phyloP scores from a whole-genome alignment of 108 stramenopile genomes.

The Schizochytrium sp. region DNA sequence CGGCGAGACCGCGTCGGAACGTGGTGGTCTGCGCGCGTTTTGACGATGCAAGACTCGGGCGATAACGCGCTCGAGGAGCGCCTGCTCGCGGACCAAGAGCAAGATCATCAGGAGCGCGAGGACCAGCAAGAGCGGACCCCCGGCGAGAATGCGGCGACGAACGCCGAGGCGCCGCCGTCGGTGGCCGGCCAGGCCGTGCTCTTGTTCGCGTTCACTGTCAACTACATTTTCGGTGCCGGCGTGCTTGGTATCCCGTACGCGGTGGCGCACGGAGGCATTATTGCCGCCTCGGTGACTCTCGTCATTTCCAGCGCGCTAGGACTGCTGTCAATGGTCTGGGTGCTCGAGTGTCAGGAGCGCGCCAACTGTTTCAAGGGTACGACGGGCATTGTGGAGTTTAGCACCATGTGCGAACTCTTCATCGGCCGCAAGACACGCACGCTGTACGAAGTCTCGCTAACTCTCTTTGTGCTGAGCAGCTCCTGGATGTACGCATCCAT shows the following conservation, averaged over 20 bases:
- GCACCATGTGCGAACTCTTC: neutral
- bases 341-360: neutral
- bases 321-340: neutral
- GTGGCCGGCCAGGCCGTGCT: neutral
- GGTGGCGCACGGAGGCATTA: neutral
- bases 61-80: neutral
- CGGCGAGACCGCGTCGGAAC: no score
- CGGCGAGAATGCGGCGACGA: neutral
- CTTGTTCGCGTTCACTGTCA: neutral
- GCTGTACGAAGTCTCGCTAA: neutral
- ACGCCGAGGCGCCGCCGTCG: neutral
- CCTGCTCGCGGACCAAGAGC: neutral
- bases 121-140: neutral
- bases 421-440: neutral
- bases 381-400: neutral
- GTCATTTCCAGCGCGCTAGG: slow-evolving; percentile 7
- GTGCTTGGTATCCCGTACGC: slow-evolving; percentile 9
- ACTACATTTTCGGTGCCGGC: slow-evolving; percentile 3
- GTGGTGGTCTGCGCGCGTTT: no score
- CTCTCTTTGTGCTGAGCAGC: neutral
- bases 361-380: neutral
- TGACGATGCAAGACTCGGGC: neutral
- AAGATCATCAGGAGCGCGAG: neutral
- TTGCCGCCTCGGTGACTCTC: neutral
- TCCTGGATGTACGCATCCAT: slow-evolving; percentile 7